These are phyloP conservation scores for Brettanomyces naardenensis DNA, from an alignment of 805 yeast species.

Conservation along the genomic window DNA sequence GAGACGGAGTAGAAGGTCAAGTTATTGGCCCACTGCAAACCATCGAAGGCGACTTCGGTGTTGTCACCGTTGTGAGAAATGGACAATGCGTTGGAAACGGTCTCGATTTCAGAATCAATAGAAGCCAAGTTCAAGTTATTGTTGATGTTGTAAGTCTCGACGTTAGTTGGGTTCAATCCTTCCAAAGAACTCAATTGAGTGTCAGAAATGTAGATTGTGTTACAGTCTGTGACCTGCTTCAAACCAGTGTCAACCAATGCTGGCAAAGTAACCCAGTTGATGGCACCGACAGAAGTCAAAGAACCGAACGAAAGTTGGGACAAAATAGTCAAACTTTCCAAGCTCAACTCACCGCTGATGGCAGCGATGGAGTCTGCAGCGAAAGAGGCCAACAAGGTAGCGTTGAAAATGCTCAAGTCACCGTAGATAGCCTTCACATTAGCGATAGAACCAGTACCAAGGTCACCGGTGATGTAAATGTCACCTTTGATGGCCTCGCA, in stretches of 20 bases:
- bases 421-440: constrained; percentile 77
- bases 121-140: constrained; percentile 77
- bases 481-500: constrained; percentile 82
- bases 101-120: constrained; percentile 61
- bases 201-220: constrained; percentile 62
- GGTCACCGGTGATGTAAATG: constrained; percentile 57
- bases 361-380: constrained; percentile 73
- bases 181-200: constrained; percentile 60
- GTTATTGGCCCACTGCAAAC: constrained; percentile 80
- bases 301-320: constrained; percentile 64
- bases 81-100: constrained; percentile 67
- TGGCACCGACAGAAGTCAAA: constrained; percentile 74
- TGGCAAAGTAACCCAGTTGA: constrained; percentile 79
- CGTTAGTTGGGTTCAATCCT: constrained; percentile 47
- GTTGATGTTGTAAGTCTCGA: constrained; percentile 69
- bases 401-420: constrained; percentile 57
- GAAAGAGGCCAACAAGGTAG: constrained; percentile 53
- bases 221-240: constrained; percentile 68
- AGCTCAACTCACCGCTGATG: constrained; percentile 62
- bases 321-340: constrained; percentile 60
- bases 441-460: constrained; percentile 59
- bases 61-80: constrained; percentile 81
- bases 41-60: constrained; percentile 60
- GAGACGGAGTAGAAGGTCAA: constrained; percentile 76
- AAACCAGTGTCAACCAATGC: constrained; percentile 68